Evolutionary conservation across 2,329 filamentous ascomycete genomes (phyloP).

Genomic region (Mollisiaceae sp.): DNA sequence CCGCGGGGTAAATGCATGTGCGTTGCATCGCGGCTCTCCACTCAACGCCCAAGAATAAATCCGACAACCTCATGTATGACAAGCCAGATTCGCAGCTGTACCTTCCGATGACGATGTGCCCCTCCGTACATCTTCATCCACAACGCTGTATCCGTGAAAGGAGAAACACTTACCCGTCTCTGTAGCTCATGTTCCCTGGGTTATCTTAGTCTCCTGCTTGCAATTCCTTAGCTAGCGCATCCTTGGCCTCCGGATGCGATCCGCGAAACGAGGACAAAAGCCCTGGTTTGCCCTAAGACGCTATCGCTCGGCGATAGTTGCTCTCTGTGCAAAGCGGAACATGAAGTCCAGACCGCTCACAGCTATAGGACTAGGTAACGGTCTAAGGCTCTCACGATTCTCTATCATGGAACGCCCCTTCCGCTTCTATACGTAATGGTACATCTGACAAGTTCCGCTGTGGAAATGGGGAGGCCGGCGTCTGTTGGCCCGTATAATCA

Average conservation of each 20-base stretch:
- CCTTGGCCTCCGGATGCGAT: not conserved
- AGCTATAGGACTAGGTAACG: not conserved
- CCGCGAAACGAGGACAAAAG: conserved; percentile 1
- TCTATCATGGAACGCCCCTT: not conserved
- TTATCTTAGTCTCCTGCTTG: too few relatives aligned
- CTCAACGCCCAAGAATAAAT: not conserved
- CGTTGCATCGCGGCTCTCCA: conserved; percentile 1
- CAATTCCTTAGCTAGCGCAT: not conserved
- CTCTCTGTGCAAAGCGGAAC: not conserved
- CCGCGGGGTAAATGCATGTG: not conserved
- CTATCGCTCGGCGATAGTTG: not conserved
- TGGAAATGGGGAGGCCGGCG: not conserved
- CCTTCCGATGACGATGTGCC: not conserved
- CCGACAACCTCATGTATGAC: not conserved
- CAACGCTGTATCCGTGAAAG: not conserved
- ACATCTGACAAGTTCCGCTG: not conserved
- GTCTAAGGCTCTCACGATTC: not conserved
- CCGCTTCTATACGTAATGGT: not conserved
- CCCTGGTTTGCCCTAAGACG: not conserved
- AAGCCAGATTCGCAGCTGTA: not conserved
- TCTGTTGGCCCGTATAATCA: not conserved
- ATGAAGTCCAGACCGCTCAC: not conserved
- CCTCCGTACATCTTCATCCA: not conserved
- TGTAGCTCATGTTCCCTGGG: not conserved
- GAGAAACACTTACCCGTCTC: not conserved